These are phyloP conservation scores for Cynanchum wilfordii DNA, from an alignment of 257 asterid species.

Conservation along the genomic window DNA sequence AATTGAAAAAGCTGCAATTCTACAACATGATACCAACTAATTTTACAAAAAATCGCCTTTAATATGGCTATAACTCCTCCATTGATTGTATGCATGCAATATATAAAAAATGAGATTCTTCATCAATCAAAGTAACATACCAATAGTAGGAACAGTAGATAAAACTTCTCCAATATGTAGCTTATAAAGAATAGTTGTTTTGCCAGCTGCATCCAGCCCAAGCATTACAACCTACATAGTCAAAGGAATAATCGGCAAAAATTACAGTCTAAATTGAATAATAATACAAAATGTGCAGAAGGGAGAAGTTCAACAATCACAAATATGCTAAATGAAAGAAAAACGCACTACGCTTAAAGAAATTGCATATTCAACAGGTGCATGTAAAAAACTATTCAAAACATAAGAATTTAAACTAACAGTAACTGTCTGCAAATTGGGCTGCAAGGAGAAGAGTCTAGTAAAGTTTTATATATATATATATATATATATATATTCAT, in stretches of 20 bases:
- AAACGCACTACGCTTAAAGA: not conserved
- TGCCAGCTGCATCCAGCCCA: constrained; percentile 99
- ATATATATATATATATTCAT: not conserved
- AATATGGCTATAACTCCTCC: not conserved
- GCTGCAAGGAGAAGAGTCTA: not conserved
- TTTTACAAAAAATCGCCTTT: not conserved
- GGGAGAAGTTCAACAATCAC: not conserved
- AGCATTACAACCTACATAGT: constrained; percentile 89
- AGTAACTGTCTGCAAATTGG: not conserved
- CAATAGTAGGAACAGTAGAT: constrained; percentile 97
- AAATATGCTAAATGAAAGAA: not conserved
- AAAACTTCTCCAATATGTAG: constrained; percentile 97
- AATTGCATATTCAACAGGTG: not conserved
- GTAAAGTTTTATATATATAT: too few relatives aligned
- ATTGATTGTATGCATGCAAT: not conserved
- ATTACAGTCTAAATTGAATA: not conserved
- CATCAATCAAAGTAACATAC: constrained; percentile 36
- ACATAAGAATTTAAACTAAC: not conserved
- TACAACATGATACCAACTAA: not conserved
- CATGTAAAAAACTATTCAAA: not conserved
- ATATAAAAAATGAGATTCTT: not conserved
- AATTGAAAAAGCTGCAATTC: not conserved
- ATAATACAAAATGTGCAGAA: not conserved
- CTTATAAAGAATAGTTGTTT: constrained; percentile 94
- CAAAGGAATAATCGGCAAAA: not conserved